A percentile compares a stretch with the other conserved stretches of the same genome.
These are phyloP conservation scores for Trichoderma parareesei DNA, from an alignment of 495 filamentous ascomycete genomes.

Conservation along the genomic window DNA sequence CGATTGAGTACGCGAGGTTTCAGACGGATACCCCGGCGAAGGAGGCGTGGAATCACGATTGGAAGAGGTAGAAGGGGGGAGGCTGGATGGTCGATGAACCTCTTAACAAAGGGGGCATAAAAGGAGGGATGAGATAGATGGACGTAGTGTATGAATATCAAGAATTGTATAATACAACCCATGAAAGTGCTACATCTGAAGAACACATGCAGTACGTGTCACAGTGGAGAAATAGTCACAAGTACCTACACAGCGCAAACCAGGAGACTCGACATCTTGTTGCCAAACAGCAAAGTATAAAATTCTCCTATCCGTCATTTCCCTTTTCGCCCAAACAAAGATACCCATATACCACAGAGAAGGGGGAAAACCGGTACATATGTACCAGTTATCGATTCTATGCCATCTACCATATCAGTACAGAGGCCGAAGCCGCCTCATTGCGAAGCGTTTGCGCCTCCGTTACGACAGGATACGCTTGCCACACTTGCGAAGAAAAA, in stretches of 20 bases:
- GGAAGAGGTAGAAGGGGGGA: slow-evolving; percentile 36
- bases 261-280: neutral
- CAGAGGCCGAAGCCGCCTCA: slow-evolving; percentile 8
- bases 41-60: slow-evolving; percentile 72
- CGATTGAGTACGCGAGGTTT: slow-evolving; percentile 78
- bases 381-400: slow-evolving; percentile 5
- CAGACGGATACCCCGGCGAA: slow-evolving; percentile 70
- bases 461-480: slow-evolving; percentile 2
- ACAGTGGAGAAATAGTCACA: neutral
- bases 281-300: neutral
- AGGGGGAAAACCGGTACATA: neutral
- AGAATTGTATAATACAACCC: slow-evolving; percentile 13
- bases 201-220: neutral
- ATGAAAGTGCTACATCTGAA: neutral
- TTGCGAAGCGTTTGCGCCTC: neutral
- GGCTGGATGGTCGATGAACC: neutral
- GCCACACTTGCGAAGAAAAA: slow-evolving; percentile 7
- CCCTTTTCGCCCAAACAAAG: neutral
- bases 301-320: neutral
- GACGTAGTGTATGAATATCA: slow-evolving; percentile 13
- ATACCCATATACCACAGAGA: neutral
- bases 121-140: neutral
- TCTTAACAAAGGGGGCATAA: neutral
- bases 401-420: slow-evolving; percentile 15
- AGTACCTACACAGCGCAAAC: neutral